Evolutionary conservation across 139 green algal genomes (phyloP), one percentile per base, ranked within the genome.

Genomic region (Mychonastes homosphaera): DNA sequence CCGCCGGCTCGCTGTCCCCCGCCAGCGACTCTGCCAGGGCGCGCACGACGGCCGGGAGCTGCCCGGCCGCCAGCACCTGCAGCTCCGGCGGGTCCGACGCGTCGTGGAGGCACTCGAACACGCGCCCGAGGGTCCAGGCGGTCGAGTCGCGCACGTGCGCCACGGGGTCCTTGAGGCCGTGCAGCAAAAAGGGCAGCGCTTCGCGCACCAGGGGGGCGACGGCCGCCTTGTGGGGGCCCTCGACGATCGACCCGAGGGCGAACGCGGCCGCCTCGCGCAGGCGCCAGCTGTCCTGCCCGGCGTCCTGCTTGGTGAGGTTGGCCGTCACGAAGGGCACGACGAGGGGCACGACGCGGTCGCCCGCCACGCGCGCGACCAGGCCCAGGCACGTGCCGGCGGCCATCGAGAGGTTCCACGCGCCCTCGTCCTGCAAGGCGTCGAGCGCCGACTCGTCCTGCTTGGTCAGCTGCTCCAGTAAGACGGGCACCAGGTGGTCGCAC

Each of bases 361-460:
- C 64, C 2, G 86, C 82, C 15, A 79, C 80, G 9, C 59, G 63
- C 1, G 91, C 79, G 16, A 87, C 58, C 24, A 97, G 78, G 21
- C 77, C 78, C n/a, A 98, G 72, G 79, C 86, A 95, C 2, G 81
- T 89, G 53, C 87, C 92, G 0, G 78, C 79, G 19, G 91, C 90
- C 80, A 95, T 94, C 29, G 85, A 67, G 7, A 94, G 44, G 64
- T 92, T 95, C 92, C 92, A 99, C 19, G 69, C 73, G 19, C 73
- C 79, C 21, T 97, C 92, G 15, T 96, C 92, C 41, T 82, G 67
- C n/a, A n/a, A n/a, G n/a, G n/a, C n/a, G n/a, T n/a, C n/a, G 55
- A 92, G 82, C 62, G 91, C 77, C 21, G 78, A 87, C 73, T 96
- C 90, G 47, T 98, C 91, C 74, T 99, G 92, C 80, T 97, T 97